These are phyloP conservation scores for Ophiostoma populinum DNA, from an alignment of 2,329 filamentous ascomycete genomes.

Conservation along the genomic window DNA sequence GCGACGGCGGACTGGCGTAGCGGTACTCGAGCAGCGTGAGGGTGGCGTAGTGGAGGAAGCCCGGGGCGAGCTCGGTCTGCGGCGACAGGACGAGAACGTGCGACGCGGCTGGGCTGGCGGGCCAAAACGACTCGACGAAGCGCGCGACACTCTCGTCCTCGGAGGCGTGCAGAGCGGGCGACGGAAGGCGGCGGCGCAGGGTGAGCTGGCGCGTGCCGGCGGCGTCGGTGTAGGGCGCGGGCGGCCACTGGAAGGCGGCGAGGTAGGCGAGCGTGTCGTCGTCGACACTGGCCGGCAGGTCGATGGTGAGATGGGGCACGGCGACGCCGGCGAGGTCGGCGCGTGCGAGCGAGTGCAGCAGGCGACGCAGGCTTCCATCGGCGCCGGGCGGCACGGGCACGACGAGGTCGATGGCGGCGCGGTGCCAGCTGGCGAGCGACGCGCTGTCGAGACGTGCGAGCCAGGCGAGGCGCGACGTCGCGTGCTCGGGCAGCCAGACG, in stretches of 20 bases:
- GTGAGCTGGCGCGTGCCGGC: conserved; percentile 39
- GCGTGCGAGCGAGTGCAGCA: conserved; percentile 56
- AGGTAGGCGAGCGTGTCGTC: conserved; percentile 44
- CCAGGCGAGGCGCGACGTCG: conserved; percentile 53
- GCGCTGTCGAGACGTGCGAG: conserved; percentile 58
- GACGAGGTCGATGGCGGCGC: conserved; percentile 62
- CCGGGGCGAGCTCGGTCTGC: conserved; percentile 59
- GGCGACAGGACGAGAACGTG: conserved; percentile 78
- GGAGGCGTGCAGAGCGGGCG: conserved; percentile 35
- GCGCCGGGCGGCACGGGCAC: conserved; percentile 57
- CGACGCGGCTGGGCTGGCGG: conserved; percentile 40
- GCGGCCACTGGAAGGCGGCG: conserved; percentile 50
- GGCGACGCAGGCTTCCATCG: conserved; percentile 56
- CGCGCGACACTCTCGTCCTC: conserved; percentile 56
- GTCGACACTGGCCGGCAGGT: conserved; percentile 60
- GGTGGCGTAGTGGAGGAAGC: conserved; percentile 76
- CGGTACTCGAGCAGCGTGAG: conserved; percentile 62
- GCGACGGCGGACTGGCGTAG: conserved; percentile 39
- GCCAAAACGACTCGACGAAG: conserved; percentile 81
- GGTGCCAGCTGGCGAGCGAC: conserved; percentile 61
- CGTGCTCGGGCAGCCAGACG: conserved; percentile 54
- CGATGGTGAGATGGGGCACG: conserved; percentile 63
- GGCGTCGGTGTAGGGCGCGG: conserved; percentile 21
- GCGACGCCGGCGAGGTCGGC: conserved; percentile 60
- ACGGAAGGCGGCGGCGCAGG: conserved; percentile 56